Conservation (phyloP, 2,329 filamentous ascomycete genomes). For the Apiospora rasikravindrae region DNA sequence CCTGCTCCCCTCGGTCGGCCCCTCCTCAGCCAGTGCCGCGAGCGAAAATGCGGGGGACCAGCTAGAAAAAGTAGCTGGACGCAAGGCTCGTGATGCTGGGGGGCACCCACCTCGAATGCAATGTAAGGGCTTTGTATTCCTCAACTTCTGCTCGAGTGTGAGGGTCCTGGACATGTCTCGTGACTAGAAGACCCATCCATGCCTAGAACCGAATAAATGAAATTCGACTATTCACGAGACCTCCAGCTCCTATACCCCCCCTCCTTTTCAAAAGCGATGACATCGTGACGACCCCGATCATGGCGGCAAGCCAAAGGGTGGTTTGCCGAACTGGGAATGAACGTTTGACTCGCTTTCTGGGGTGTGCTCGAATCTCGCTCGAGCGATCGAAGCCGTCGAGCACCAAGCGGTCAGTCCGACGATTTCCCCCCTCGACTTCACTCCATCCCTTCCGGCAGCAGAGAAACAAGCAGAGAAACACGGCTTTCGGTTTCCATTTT, state of each 20-base stretch:
- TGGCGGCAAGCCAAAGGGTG: not conserved
- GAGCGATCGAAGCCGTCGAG: not conserved
- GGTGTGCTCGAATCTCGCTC: not conserved
- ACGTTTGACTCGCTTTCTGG: not conserved
- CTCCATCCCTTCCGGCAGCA: not conserved
- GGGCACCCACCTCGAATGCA: not conserved
- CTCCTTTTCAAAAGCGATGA: not conserved
- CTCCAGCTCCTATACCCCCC: not conserved
- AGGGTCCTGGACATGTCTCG: not conserved
- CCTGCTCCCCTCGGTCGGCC: not conserved
- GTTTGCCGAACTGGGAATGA: not conserved
- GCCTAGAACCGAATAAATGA: not conserved
- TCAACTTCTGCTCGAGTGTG: too few relatives aligned
- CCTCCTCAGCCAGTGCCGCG: constrained; percentile 8
- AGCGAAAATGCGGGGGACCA: not conserved
- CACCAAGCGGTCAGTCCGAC: not conserved
- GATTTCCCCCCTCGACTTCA: not conserved
- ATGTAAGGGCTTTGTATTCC: not conserved
- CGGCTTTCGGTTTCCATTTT: not conserved
- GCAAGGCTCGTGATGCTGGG: constrained; percentile 4
- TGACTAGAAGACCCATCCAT: not conserved
- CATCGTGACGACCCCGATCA: not conserved
- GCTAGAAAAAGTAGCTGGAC: not conserved
- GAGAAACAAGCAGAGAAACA: not conserved
- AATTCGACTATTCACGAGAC: not conserved